phyloP scores from a whole-genome alignment of 805 yeast genomes.

The Metschnikowia kofuensis region DNA sequence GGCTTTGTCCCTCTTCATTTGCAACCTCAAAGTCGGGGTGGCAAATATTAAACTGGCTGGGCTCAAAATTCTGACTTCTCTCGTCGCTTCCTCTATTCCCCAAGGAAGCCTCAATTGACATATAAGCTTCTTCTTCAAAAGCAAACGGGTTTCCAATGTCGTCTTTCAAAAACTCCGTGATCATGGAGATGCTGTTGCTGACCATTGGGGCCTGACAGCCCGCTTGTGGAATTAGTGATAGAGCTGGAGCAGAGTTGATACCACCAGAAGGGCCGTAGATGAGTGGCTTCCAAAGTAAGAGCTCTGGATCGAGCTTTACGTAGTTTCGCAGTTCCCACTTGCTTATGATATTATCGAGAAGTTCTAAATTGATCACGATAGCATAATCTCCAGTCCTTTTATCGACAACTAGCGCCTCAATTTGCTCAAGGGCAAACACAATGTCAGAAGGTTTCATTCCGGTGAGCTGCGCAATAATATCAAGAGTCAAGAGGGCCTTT shows the following conservation, averaged over 20 bases:
- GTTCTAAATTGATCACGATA: conserved; percentile 46
- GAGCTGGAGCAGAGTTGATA: conserved; percentile 59
- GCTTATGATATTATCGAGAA: conserved; percentile 40
- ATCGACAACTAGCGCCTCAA: conserved; percentile 56
- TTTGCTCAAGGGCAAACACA: conserved; percentile 77
- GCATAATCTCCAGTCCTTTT: conserved; percentile 47
- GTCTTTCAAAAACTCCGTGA: conserved; percentile 61
- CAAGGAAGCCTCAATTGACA: conserved; percentile 35
- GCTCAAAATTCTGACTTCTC: background rate
- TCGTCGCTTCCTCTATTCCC: conserved; percentile 9
- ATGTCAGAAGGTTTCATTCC: conserved; percentile 90
- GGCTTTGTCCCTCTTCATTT: background rate
- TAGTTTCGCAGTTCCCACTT: conserved; percentile 57
- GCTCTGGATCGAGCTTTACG: conserved; percentile 47
- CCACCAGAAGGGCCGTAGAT: conserved; percentile 87
- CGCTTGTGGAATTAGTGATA: conserved; percentile 17
- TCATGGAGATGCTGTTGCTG: conserved; percentile 52
- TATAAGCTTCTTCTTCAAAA: conserved; percentile 54
- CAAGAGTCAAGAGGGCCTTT: conserved; percentile 45
- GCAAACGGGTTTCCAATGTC: conserved; percentile 63
- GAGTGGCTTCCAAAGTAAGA: conserved; percentile 76
- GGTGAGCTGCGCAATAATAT: conserved; percentile 61
- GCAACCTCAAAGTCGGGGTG: conserved; percentile 16
- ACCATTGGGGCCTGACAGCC: conserved; percentile 15
- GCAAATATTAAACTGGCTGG: conserved; percentile 8